Evolutionary conservation across 495 filamentous ascomycete species (phyloP), one percentile per base, ranked within the genome.

Genomic region (Aspergillus affinis): DNA sequence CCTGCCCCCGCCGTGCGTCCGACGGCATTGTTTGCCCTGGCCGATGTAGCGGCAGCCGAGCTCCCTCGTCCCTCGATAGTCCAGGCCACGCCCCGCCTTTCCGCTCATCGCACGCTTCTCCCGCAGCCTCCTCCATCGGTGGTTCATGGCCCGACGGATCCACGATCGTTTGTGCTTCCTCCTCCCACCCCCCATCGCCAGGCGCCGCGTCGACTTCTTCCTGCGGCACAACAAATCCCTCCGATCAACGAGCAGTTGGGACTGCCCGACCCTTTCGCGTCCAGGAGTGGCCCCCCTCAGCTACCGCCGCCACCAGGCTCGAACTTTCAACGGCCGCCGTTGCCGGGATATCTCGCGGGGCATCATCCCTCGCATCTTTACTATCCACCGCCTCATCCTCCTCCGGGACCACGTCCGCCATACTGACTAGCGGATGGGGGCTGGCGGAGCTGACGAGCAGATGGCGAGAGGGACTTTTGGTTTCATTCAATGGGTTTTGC

Each of bases 231-330:
- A 55, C 69, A 66, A 45, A 66, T 68, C 26, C 65, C 64, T 29
- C 60, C 65, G 19, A 68, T 71, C 57, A 64, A 60, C 26, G 66
- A 71, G 48, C 61, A 65, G 45, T 57, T 73, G 52, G 71, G 70
- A 23, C 58, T 76, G 29, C 76, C 75, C 8, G 73, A 76, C 47
- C 73, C 72, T 6, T 76, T 77, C 60, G 55, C 71, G 20, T 48
- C 62, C 10, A 65, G 70, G 61, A 67, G 59, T 46, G 76, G 74
- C 1, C 75, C 71, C 13, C 76, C 76, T 27, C 75, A 73, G 53
- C 71, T 77, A 13, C 76, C 76, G 6, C 76, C 76, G 20, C 76
- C 76, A 8, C 72, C 72, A 19, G 75, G 75, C 8, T 77, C 74
- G 0, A 75, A 76, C 58, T 77, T 78, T 52, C 69, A 66, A 15